Base-by-base conservation (phyloP, 352 stramenopile genomes). In the Phytophthora ramorum region DNA sequence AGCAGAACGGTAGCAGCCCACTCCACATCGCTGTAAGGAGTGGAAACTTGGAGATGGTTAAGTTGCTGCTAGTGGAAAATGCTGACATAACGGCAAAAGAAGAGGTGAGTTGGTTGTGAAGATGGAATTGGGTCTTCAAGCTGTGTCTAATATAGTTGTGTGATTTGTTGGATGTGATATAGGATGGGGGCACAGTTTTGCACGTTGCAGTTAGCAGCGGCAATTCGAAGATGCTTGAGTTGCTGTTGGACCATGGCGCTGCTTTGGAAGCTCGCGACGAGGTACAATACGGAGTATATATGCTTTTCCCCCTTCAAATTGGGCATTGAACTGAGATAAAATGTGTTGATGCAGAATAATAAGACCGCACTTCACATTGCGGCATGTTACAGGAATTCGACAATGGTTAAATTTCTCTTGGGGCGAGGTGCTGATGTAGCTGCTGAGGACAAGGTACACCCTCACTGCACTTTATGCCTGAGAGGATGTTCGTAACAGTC, bases 11-110 rank as follows among this genome's bases (percentile, higher is more conserved):
- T 60, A 90, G 90, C 71, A 82, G 79, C 19, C 68, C 81, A 51
- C 71, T 92, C 37, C 81, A 92, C 57, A 90, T 89, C 55, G 83
- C 83, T 0, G 81, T 81, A 44, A 87, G 81, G 30, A 92, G 89
- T 65, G 53, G 26, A 8, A 87, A 75, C 9, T 65, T 81, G 0
- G 73, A 73, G 24, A 87, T 92, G 78, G 79, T 91, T 24, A 67
- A 91, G 37, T 44, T 88, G 38, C 62, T 92, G 50, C 62, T 91
- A 12, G 69, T 89, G 45, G 57, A 58, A 8, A 74, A 76, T 4
- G 79, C 78, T 10, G 83, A 73, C 32, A 78, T 77, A 13, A 89
- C 85, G 48, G 69, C 86, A 20, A 89, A 3, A 24, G 52, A 50
- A 10, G 38, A 59, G n/a, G 52, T 59, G 38, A 19, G 16, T 37